Percentiles rank a stretch among this genome's conserved stretches.
Conservation (phyloP, 495 filamentous ascomycete species). For the Massariosphaeria phaeospora region DNA sequence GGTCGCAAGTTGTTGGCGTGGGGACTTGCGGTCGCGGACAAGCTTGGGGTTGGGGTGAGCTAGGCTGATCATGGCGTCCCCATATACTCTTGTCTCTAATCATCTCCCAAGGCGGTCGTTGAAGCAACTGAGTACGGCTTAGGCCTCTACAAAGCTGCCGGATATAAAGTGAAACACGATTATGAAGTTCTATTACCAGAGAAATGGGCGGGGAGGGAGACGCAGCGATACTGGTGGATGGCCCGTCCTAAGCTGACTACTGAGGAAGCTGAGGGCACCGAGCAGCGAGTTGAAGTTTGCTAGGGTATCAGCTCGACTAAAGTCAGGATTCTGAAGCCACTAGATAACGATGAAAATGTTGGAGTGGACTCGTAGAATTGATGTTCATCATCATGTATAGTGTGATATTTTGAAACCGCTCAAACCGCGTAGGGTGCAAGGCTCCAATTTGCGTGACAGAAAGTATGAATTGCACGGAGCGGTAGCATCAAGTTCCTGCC, state of each 20-base stretch:
- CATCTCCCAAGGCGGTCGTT: not conserved
- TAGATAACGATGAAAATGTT: too few species aligned
- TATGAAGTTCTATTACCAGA: conserved; percentile 5
- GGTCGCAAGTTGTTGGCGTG: conserved; percentile 3
- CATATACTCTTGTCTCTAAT: not conserved
- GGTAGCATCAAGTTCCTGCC: too few species aligned
- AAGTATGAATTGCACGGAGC: too few species aligned
- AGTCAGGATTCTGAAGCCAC: too few species aligned
- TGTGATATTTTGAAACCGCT: too few species aligned
- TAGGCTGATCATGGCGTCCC: not conserved
- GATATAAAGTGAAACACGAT: not conserved
- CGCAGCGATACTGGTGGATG: conserved; percentile 10
- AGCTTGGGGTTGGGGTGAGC: conserved; percentile 3
- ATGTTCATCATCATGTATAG: too few species aligned
- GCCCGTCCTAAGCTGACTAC: not conserved
- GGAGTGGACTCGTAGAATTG: too few species aligned
- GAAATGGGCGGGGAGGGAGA: not conserved
- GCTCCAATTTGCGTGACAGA: too few species aligned
- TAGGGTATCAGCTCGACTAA: not conserved
- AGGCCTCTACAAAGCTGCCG: not conserved
- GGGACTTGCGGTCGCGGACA: conserved; percentile 1
- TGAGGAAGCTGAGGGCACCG: too few species aligned
- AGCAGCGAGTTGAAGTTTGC: not conserved
- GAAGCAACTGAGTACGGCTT: conserved; percentile 4
- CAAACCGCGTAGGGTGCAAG: too few species aligned